Percentiles rank a stretch among this genome's conserved stretches.
Conservation (phyloP, 2,329 filamentous ascomycete genomes). For the Eurotiales sp. region DNA sequence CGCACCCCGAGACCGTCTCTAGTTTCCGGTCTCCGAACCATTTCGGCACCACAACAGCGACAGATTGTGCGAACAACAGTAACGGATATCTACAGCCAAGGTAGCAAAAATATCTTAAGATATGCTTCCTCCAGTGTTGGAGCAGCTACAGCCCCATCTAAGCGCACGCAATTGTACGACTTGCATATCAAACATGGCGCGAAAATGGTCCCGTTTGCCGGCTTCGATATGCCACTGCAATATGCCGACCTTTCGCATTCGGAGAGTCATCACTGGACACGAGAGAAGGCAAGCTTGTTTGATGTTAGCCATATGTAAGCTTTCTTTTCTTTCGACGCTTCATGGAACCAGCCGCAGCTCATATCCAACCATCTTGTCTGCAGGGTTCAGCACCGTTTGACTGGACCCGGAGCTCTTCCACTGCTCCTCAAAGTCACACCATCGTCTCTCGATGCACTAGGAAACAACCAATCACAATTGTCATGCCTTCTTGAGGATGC, state of each 20-base stretch:
- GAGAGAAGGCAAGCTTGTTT: constrained; percentile 83
- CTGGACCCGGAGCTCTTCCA: constrained; percentile 71
- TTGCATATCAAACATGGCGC: constrained; percentile 73
- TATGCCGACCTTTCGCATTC: constrained; percentile 73
- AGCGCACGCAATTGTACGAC: constrained; percentile 69
- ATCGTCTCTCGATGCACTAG: constrained; percentile 62
- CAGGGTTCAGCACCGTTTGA: constrained; percentile 76
- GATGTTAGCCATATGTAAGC: constrained; percentile 92
- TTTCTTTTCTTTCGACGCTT: background rate
- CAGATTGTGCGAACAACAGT: background rate
- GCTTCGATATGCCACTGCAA: constrained; percentile 88
- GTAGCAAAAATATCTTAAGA: constrained; percentile 19
- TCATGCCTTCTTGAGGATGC: constrained; percentile 76
- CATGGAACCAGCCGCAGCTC: background rate
- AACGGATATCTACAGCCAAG: constrained; percentile 20
- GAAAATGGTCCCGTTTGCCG: constrained; percentile 96
- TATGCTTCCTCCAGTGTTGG: constrained; percentile 32
- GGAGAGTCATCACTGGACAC: constrained; percentile 86
- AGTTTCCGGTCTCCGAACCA: constrained; percentile 10
- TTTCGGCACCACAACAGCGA: constrained; percentile 2
- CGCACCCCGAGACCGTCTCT: constrained; percentile 1
- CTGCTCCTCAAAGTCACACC: constrained; percentile 86
- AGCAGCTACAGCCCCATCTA: constrained; percentile 23
- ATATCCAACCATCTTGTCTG: background rate
- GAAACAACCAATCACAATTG: constrained; percentile 68